These are phyloP conservation scores for Fraxinus pennsylvanica DNA, from an alignment of 257 asterid species.

Conservation along the genomic window DNA sequence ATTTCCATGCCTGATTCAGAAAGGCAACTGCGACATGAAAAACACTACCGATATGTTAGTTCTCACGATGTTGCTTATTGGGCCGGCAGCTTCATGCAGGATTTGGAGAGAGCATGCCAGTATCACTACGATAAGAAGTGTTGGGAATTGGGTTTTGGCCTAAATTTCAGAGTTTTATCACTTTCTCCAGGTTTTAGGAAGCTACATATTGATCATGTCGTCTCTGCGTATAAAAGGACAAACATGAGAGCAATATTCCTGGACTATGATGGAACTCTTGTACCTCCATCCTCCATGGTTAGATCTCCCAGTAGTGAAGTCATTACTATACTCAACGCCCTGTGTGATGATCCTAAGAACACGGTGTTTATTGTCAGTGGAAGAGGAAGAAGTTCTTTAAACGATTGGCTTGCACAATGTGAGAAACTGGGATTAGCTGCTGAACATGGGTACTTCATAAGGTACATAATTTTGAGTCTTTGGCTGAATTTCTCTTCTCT, in stretches of 20 bases:
- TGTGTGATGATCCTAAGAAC: slow-evolving; percentile 45
- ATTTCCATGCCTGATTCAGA: slow-evolving; percentile 40
- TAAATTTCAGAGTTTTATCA: slow-evolving; percentile 47
- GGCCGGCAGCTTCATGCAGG: slow-evolving; percentile 55
- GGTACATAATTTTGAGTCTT: slow-evolving; percentile 25
- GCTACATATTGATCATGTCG: slow-evolving; percentile 34
- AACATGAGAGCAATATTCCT: slow-evolving; percentile 48
- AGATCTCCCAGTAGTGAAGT: slow-evolving; percentile 41
- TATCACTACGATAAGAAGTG: slow-evolving; percentile 45
- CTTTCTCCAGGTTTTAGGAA: slow-evolving; percentile 52
- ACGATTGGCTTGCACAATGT: slow-evolving; percentile 49
- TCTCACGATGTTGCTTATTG: slow-evolving; percentile 53
- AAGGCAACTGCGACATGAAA: slow-evolving; percentile 48
- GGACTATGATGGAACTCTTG: slow-evolving; percentile 56
- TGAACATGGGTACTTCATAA: slow-evolving; percentile 51
- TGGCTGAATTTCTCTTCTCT: not conserved
- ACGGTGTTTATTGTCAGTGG: slow-evolving; percentile 53
- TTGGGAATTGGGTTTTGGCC: slow-evolving; percentile 54
- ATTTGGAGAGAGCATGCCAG: slow-evolving; percentile 43
- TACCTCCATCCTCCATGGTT: slow-evolving; percentile 40
- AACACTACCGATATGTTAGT: slow-evolving; percentile 54
- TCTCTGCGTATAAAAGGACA: slow-evolving; percentile 36
- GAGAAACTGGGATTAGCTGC: slow-evolving; percentile 49
- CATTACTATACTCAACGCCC: slow-evolving; percentile 31
- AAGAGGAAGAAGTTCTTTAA: slow-evolving; percentile 42